A percentile compares a stretch with the other conserved stretches of the same genome.
Conservation (phyloP, 2,329 filamentous ascomycete species). For the Aspergillus tamarii region DNA sequence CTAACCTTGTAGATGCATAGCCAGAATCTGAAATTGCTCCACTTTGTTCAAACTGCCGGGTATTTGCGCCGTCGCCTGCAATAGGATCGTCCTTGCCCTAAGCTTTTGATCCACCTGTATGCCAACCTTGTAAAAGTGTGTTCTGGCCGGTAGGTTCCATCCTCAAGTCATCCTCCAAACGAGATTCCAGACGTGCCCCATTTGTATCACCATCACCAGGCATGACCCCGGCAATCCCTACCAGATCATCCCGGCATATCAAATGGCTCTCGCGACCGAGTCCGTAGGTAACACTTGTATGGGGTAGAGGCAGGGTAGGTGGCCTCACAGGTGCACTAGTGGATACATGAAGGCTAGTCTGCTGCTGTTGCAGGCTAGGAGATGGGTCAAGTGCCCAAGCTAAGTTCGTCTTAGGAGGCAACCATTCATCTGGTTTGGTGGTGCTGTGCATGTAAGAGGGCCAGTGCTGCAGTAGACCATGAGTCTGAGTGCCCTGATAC, state of each 20-base stretch:
- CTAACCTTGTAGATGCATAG: too few species aligned
- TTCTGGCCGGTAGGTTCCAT: too few species aligned
- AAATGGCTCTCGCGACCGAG: constrained; percentile 37
- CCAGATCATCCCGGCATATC: constrained; percentile 38
- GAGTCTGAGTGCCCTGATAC: constrained; percentile 35
- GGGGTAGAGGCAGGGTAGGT: constrained; percentile 38
- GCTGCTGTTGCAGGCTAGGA: constrained; percentile 30
- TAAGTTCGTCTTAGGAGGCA: constrained; percentile 38
- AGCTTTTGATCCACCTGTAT: too few species aligned
- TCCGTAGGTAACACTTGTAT: constrained; percentile 33
- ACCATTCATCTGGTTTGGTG: constrained; percentile 24
- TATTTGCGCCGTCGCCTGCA: too few species aligned
- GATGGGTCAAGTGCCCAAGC: constrained; percentile 41
- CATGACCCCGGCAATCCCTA: constrained; percentile 34
- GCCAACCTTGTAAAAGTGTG: too few species aligned
- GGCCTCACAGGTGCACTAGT: constrained; percentile 36
- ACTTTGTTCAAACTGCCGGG: too few species aligned
- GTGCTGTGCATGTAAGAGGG: constrained; percentile 17
- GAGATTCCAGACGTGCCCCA: constrained; percentile 28
- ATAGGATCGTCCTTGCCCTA: too few species aligned
- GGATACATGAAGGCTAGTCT: constrained; percentile 32
- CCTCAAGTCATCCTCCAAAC: too few species aligned
- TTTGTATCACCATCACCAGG: constrained; percentile 37
- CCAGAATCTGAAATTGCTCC: too few species aligned
- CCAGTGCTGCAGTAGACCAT: constrained; percentile 36